Percentiles rank a stretch among this genome's conserved stretches.
Conservation (phyloP, 2,329 filamentous ascomycete species). For the Lithohypha guttulata region DNA sequence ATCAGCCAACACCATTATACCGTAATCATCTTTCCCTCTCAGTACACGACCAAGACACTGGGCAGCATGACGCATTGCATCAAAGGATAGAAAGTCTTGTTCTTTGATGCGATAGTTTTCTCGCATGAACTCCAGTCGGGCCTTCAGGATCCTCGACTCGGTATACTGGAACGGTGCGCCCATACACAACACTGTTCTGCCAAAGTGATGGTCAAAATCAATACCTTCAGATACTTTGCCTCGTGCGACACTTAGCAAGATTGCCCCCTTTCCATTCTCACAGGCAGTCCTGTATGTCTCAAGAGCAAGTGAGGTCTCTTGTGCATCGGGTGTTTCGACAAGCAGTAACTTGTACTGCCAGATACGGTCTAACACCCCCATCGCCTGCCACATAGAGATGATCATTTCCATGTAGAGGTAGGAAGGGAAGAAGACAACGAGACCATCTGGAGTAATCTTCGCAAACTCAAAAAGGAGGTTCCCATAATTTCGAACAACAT, state of each 20-base stretch:
- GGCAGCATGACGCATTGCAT: conserved; percentile 97
- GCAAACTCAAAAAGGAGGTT: conserved; percentile 89
- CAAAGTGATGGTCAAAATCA: conserved; percentile 98
- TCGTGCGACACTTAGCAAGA: conserved; percentile 87
- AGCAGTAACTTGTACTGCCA: conserved; percentile 99
- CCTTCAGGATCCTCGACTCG: conserved; percentile 92
- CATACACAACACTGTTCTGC: conserved; percentile 88
- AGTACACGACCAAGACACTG: conserved; percentile 92
- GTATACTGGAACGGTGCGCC: conserved; percentile 98
- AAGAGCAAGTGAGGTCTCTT: conserved; percentile 88
- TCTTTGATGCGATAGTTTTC: conserved; percentile 96
- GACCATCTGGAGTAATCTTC: conserved; percentile 87
- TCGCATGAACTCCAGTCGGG: conserved; percentile 85
- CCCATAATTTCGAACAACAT: conserved; percentile 94
- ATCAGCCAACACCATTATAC: conserved; percentile 98
- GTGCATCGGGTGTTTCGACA: conserved; percentile 92
- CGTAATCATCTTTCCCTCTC: conserved; percentile 95
- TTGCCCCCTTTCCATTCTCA: conserved; percentile 88
- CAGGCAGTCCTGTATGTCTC: conserved; percentile 97
- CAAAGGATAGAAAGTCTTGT: conserved; percentile 96
- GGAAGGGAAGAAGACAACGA: conserved; percentile 98
- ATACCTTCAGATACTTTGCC: conserved; percentile 97
- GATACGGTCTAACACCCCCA: conserved; percentile 93
- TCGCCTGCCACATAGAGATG: conserved; percentile 98
- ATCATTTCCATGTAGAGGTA: conserved; percentile 99